phyloP scores from a whole-genome alignment of 208 protist species.

The Perkinsela sp. region DNA sequence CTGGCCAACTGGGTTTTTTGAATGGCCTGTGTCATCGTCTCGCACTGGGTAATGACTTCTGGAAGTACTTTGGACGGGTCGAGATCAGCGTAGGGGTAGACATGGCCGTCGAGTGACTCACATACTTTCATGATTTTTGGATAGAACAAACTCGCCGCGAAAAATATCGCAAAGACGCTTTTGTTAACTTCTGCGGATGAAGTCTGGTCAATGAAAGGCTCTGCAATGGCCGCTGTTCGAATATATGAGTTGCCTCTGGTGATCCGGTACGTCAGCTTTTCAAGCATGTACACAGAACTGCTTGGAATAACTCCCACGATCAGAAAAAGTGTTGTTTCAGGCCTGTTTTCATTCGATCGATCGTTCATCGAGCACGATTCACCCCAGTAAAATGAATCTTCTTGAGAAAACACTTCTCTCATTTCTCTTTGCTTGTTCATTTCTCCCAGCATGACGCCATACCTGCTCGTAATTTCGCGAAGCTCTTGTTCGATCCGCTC shows the following conservation, averaged over 20 bases:
- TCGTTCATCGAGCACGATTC: not conserved
- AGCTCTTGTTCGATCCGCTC: slow-evolving; percentile 70
- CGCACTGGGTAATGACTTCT: slow-evolving; percentile 23
- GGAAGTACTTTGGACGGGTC: slow-evolving; percentile 18
- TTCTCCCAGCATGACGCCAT: not conserved
- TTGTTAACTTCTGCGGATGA: slow-evolving; percentile 52
- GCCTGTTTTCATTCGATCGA: not conserved
- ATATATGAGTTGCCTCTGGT: slow-evolving; percentile 86
- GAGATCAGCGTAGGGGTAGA: slow-evolving; percentile 76
- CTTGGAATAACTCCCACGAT: slow-evolving; percentile 74
- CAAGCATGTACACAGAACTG: slow-evolving; percentile 50
- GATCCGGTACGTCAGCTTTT: slow-evolving; percentile 73
- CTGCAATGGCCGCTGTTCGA: slow-evolving; percentile 46
- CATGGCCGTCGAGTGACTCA: slow-evolving; percentile 68
- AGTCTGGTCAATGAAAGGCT: slow-evolving; percentile 44
- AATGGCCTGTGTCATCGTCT: slow-evolving; percentile 32
- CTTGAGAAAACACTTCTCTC: not conserved
- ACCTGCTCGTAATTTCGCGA: slow-evolving; percentile 27
- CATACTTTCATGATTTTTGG: slow-evolving; percentile 78
- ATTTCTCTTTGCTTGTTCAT: not conserved
- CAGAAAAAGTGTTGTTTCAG: slow-evolving; percentile 19
- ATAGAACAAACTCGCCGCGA: slow-evolving; percentile 61
- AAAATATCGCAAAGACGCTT: slow-evolving; percentile 84
- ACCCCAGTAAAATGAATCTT: not conserved
- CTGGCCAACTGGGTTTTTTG: slow-evolving; percentile 9